Conservation (phyloP, 2,329 filamentous ascomycete genomes). For the Pestalotiopsis sp. region DNA sequence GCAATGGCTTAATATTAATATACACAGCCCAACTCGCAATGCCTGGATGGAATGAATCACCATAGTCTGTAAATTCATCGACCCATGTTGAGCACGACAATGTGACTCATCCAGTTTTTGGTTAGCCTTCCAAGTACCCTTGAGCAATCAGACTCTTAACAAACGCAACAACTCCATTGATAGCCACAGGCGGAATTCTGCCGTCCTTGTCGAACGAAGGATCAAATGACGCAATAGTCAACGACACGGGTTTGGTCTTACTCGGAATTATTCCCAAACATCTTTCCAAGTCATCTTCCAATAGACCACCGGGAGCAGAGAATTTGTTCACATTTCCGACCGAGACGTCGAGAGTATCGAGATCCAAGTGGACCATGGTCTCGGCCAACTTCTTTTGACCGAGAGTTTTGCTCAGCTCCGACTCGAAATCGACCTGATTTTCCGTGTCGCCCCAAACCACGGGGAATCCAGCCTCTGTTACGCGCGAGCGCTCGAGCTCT, state of each 20-base stretch:
- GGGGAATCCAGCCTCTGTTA: not conserved
- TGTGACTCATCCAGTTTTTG: not conserved
- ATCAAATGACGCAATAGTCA: not conserved
- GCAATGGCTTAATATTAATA: too few relatives aligned
- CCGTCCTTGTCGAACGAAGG: not conserved
- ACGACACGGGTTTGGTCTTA: not conserved
- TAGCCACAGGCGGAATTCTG: not conserved
- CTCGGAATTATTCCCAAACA: not conserved
- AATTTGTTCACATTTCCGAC: not conserved
- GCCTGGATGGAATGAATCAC: too few relatives aligned
- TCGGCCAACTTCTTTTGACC: not conserved
- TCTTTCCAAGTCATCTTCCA: not conserved
- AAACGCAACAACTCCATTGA: not conserved
- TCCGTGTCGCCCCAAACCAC: conserved; percentile 4
- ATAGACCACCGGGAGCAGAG: not conserved
- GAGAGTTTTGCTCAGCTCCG: not conserved
- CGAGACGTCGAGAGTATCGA: conserved; percentile 4
- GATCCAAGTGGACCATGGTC: conserved; percentile 1
- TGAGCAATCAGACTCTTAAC: not conserved
- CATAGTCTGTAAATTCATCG: too few relatives aligned
- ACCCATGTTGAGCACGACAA: too few relatives aligned
- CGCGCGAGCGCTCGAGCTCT: conserved; percentile 3
- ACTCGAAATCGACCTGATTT: not conserved
- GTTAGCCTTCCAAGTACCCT: not conserved
- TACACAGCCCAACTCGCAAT: too few relatives aligned